These are phyloP conservation scores for Fraxinus xanthoxyloides DNA, from an alignment of 305 asterid species.

Conservation along the genomic window DNA sequence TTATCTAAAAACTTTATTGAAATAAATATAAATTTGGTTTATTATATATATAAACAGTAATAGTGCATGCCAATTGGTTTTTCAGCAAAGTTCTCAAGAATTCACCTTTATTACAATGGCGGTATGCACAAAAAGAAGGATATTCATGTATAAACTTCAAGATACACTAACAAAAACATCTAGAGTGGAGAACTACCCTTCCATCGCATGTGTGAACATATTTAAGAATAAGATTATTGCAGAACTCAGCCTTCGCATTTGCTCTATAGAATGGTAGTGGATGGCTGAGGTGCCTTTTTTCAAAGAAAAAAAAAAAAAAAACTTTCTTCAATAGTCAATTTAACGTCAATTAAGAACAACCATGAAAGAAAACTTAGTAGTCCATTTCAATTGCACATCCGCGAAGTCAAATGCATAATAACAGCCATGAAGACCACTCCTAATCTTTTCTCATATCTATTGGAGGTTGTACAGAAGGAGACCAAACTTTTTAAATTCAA, in stretches of 20 bases:
- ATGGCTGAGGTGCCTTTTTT: too few relatives aligned
- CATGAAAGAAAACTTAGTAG: not conserved
- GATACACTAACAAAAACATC: not conserved
- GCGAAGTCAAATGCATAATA: not conserved
- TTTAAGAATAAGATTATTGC: not conserved
- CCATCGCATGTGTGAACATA: not conserved
- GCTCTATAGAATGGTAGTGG: not conserved
- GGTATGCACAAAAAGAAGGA: not conserved
- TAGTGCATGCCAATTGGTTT: not conserved
- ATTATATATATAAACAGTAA: not conserved
- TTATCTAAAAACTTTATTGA: not conserved
- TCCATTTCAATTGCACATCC: not conserved
- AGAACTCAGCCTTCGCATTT: not conserved
- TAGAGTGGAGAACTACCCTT: not conserved
- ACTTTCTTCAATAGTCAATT: too few relatives aligned
- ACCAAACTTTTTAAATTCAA: not conserved
- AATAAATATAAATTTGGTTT: too few relatives aligned
- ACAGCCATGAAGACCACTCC: not conserved
- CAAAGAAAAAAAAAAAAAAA: too few relatives aligned
- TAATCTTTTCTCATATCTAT: not conserved
- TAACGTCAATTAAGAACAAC: not conserved
- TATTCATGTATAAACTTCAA: not conserved
- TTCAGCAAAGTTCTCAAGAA: not conserved
- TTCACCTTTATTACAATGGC: not conserved
- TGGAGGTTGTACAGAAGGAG: not conserved